phyloP scores from a whole-genome alignment of 352 stramenopile species.

The Chrysophaeum taylorii region DNA sequence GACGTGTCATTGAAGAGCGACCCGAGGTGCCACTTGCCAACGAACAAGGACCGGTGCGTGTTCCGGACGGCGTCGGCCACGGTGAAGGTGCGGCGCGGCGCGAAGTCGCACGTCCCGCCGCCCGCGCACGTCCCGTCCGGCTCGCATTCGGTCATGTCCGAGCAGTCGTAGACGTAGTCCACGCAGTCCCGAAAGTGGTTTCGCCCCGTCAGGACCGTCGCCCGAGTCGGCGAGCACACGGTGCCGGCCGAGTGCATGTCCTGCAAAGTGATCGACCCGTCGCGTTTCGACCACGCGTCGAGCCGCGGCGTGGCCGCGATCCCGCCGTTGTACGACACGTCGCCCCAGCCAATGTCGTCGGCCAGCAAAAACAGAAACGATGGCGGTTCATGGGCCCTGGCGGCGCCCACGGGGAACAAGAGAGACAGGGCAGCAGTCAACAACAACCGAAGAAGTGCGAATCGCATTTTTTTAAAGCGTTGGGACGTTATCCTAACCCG shows the following conservation, averaged over 20 bases:
- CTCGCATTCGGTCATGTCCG: conserved; percentile 25
- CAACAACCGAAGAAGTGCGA: too few species aligned
- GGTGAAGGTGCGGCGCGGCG: conserved; percentile 27
- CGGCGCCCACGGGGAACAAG: too few species aligned
- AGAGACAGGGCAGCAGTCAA: too few species aligned
- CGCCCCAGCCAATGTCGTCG: conserved; percentile 33
- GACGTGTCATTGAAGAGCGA: conserved; percentile 29
- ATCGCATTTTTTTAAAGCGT: too few species aligned
- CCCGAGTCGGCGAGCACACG: conserved; percentile 28
- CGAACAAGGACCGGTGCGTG: conserved; percentile 22
- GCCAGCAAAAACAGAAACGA: conserved; percentile 33
- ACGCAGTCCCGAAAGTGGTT: conserved; percentile 32
- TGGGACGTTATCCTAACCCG: too few species aligned
- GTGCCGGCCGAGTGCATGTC: conserved; percentile 29
- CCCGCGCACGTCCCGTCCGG: conserved; percentile 23
- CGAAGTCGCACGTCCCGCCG: conserved; percentile 1
- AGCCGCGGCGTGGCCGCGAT: conserved; percentile 30
- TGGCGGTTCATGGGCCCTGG: too few species aligned
- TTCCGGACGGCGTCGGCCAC: conserved; percentile 23
- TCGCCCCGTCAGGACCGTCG: conserved; percentile 28
- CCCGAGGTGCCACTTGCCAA: conserved; percentile 31
- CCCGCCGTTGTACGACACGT: conserved; percentile 32
- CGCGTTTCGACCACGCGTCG: conserved; percentile 22
- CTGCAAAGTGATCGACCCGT: conserved; percentile 22
- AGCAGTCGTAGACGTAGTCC: conserved; percentile 30